Evolutionary conservation across 768 basidiomycete genomes (phyloP), one percentile per base, ranked within the genome.

Genomic region (Suillus alpinus): DNA sequence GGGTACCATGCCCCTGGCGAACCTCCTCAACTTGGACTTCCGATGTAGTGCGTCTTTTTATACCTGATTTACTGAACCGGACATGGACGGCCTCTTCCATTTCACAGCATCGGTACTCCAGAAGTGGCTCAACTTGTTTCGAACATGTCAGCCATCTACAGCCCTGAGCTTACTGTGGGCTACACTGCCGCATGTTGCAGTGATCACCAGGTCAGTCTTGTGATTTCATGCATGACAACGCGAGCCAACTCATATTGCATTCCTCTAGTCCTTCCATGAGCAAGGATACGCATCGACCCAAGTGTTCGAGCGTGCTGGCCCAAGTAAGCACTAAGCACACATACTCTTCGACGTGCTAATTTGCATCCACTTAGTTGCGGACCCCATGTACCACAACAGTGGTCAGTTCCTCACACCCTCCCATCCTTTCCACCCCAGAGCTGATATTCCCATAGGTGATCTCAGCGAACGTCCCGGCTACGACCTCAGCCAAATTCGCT

Each of bases 361-460:
- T 56, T 56, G 59, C 43, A 29, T 56, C 61, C 55, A 40, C 57
- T 40, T 61, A 86, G 94, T 97, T 69, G 86, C 81, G 18, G 94
- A 94, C 71, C 92, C 92, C 10, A 91, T 91, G 88, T 94, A 94
- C 69, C 91, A 94, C 72, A 92, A 91, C 71, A 88, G 87, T 67
- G 87, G 89, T 86, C 62, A 32, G 79, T 67, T 4, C 7, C 26
- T 47, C 18, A 2, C 5, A 18, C 53, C 26, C 18, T 32, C 20
- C 50, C 31, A 6, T 47, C 29, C 36, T 36, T 47, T 13, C 4
- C 9, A 51, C 20, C 31, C 10, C 23, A 26, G 1, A 26, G 9
- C 36, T 40, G n/a, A 59, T 50, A 59, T 62, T 39, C 62, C 10
- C 26, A 32, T 69, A 82, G 91, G 89, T 43, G 95, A 97, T 70